Base-by-base conservation (phyloP, 441 rosid genomes). In the Gossypium gossypioides region DNA sequence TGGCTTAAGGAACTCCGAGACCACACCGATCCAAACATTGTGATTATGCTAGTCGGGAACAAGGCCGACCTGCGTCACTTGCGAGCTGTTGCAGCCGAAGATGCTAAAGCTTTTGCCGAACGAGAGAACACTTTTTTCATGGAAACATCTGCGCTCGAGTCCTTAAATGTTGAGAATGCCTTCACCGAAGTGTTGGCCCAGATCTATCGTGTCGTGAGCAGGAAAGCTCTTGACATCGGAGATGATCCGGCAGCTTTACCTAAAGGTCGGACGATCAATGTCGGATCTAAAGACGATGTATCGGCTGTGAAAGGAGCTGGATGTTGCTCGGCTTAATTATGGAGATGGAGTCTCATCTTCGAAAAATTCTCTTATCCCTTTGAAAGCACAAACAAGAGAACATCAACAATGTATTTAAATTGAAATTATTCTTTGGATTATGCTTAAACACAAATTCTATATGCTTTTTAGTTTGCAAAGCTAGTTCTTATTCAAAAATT, bases 31-130 rank as follows among this genome's bases (percentile, higher is more conserved):
- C 60, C 87, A 46, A 88, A 80, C 80, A 83, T 88, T 15, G 92
- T 88, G 70, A 83, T 88, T 60, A 88, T 88, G 92, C 88, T 88
- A 34, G 89, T 86, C 0, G 92, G 92, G 13, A 86, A 86, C 86
- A 88, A 88, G 80, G 88, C 88, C 0, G 92, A 88, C 69, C 80
- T 88, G 64, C 87, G 89, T 19, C 92, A 88, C 62, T 82, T 88
- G 46, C 84, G 92, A 6, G 89, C 92, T 0, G 88, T 86, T 16
- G 77, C 87, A 6, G 76, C 80, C 0, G 92, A 86, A 0, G 88
- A 86, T 71, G 86, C 87, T 51, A 81, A 76, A 75, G 51, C 85
- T 0, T 88, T 88, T 9, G 87, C 92, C 0, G 88, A 88, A 59
- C 66, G 74, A 76, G 89, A 86, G 77, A 83, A 74, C 67, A 84